Evolutionary conservation across 768 basidiomycete genomes (phyloP), one percentile per base, ranked within the genome.

Genomic region (Leccinellum rugosiceps): DNA sequence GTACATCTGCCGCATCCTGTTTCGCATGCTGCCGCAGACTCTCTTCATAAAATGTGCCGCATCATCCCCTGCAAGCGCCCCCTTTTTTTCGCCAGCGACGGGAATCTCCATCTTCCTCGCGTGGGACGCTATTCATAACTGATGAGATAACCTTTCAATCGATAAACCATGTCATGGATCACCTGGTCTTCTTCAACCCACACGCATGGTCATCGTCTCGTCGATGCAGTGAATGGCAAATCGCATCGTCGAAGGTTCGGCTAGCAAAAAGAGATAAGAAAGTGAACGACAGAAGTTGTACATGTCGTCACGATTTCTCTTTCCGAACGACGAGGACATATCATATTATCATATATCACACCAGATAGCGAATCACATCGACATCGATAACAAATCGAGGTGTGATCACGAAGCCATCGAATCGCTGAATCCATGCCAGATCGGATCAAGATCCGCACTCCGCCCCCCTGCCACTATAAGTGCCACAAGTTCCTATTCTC

Each of bases 371-470:
- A 56, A 47, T 60, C 57, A 46, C 52, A 62, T 67, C 63, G 62
- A 66, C 65, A 71, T 69, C 68, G 68, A 69, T 71, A 66, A 69
- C 65, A 50, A 58, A 61, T 62, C 58, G 46, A 45, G 60, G 65
- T 52, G 57, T 57, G 52, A 59, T 65, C 57, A 43, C 58, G 44
- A 51, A 51, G 60, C 35, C 52, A 53, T 53, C 30, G 57, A 58
- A 57, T 23, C 45, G 14, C 21, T 43, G 43, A 31, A 44, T 50
- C 43, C 28, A 47, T 21, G 50, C 72, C 73, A 72, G 75, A 67
- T 72, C 83, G 81, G 83, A 88, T 87, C 86, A 82, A 84, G 86
- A 86, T 88, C 86, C 83, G 84, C 76, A 80, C 78, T 80, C 82
- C 80, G 83, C 80, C 75, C 64, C 69, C 69, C 70, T 67, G 69